Percentiles rank a stretch among this genome's conserved stretches.
Conservation (phyloP, 1,284 basidiomycete genomes). For the Sanghuangporus baumii region DNA sequence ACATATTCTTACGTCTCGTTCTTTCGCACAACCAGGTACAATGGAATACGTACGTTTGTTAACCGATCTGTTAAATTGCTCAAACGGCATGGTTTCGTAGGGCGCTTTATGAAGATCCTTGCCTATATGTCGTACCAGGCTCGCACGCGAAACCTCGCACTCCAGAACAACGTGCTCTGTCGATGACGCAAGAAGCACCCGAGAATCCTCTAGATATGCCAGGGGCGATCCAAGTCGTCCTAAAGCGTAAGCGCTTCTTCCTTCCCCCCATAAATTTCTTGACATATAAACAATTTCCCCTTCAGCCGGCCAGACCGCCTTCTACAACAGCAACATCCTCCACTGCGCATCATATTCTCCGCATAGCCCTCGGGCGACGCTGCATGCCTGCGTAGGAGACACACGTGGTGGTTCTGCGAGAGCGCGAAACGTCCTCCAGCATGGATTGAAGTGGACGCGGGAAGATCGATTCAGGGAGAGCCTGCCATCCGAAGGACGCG, state of each 20-base stretch:
- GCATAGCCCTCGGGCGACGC: constrained; percentile 51
- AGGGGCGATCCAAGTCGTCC: constrained; percentile 50
- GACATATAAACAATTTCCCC: neutral
- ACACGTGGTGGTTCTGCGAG: constrained; percentile 56
- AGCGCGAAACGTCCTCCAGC: constrained; percentile 77
- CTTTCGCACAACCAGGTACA: constrained; percentile 47
- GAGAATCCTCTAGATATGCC: constrained; percentile 64
- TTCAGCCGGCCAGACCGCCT: constrained; percentile 66
- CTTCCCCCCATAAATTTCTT: constrained; percentile 22
- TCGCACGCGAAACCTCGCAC: constrained; percentile 40
- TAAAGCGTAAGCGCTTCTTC: constrained; percentile 44
- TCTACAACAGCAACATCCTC: constrained; percentile 80
- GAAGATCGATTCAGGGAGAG: constrained; percentile 46
- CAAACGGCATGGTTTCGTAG: constrained; percentile 28
- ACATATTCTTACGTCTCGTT: neutral
- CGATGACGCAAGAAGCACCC: constrained; percentile 50
- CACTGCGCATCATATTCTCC: constrained; percentile 68
- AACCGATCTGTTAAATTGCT: neutral
- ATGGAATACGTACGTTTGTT: constrained; percentile 69
- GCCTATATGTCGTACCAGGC: constrained; percentile 70
- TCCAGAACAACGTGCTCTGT: constrained; percentile 52
- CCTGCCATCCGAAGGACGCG: constrained; percentile 39
- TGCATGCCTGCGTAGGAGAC: constrained; percentile 73
- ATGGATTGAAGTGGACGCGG: constrained; percentile 72
- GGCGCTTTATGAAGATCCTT: constrained; percentile 69